Evolutionary conservation across 306 rosid genomes (phyloP), one percentile per base, ranked within the genome.

Genomic region (Trifolium dubium): DNA sequence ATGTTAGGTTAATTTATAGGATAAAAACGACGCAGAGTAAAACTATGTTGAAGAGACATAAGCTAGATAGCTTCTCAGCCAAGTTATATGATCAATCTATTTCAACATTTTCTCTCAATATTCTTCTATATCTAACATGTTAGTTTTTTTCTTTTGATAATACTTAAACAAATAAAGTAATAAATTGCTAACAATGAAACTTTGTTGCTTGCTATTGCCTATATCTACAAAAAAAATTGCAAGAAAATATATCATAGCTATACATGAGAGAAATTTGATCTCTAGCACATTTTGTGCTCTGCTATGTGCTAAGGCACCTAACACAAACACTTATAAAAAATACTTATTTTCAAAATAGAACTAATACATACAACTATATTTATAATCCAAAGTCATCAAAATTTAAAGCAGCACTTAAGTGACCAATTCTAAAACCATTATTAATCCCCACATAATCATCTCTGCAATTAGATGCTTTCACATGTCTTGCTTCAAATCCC

Each of bases 341-440:
- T 5, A 32, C 35, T 32, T 32, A 5, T 32, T 3, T 32, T 3
- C 35, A 32, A 32, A 32, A 4, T 0, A 32, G 6, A 34, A 34
- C 37, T 4, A 34, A 34, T 32, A 34, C 5, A 34, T 5, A 35
- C 2, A 35, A 35, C 39, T 35, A 35, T 67, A 23, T 71, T 72
- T 63, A 49, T 51, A 78, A 10, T 18, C 77, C 81, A 28, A 56
- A 41, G 43, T 15, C 44, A 31, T 76, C 64, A 1, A 73, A 73
- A 40, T 76, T 76, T 13, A 94, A 55, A 0, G 69, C 90, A 18
- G 92, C 78, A 18, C 87, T 81, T 82, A 94, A 76, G 64, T 82
- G 73, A 5, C 97, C 83, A 32, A 88, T 77, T 84, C 79, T 86
- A 47, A 83, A 73, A 0, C 86, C 91, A 19, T 50, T 73, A 35